phyloP scores from a whole-genome alignment of 768 basidiomycete species.

The Calvatia gigantea region DNA sequence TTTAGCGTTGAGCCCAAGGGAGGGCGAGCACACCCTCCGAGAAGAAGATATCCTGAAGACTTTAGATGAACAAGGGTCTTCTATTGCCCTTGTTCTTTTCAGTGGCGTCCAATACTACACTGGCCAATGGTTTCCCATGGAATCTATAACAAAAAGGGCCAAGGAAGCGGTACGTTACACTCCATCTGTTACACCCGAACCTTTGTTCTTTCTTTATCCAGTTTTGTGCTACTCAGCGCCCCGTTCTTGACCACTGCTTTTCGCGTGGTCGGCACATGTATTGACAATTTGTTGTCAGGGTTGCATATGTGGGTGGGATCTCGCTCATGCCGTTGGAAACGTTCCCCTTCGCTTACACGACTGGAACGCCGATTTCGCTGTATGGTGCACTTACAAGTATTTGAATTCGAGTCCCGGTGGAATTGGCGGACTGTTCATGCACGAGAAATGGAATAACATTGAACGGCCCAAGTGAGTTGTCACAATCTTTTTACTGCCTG shows the following conservation, averaged over 20 bases:
- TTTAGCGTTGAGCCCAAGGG: constrained; percentile 74
- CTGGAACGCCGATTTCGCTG: constrained; percentile 96
- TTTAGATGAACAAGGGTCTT: constrained; percentile 68
- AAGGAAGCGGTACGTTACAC: constrained; percentile 63
- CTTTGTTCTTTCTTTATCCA: constrained; percentile 1
- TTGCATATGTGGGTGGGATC: constrained; percentile 93
- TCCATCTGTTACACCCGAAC: neutral
- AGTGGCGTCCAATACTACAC: constrained; percentile 97
- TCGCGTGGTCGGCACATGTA: constrained; percentile 15
- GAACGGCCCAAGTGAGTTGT: constrained; percentile 58
- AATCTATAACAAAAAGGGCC: constrained; percentile 77
- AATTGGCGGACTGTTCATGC: constrained; percentile 92
- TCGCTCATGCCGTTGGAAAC: constrained; percentile 95
- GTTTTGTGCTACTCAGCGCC: neutral
- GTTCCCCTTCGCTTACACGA: constrained; percentile 86
- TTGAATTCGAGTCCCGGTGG: constrained; percentile 95
- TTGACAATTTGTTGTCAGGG: constrained; percentile 49
- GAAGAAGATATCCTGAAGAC: constrained; percentile 83
- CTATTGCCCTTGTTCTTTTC: constrained; percentile 89
- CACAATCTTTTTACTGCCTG: constrained; percentile 1
- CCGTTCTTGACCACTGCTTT: constrained; percentile 2
- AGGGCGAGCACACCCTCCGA: constrained; percentile 81
- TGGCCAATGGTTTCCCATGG: constrained; percentile 91
- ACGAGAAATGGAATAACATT: constrained; percentile 72
- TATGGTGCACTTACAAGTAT: constrained; percentile 99